Percentiles rank a stretch among this genome's conserved stretches.
These are phyloP conservation scores for Porphyrellus cyaneotinctus DNA, from an alignment of 768 basidiomycete genomes.

Conservation along the genomic window DNA sequence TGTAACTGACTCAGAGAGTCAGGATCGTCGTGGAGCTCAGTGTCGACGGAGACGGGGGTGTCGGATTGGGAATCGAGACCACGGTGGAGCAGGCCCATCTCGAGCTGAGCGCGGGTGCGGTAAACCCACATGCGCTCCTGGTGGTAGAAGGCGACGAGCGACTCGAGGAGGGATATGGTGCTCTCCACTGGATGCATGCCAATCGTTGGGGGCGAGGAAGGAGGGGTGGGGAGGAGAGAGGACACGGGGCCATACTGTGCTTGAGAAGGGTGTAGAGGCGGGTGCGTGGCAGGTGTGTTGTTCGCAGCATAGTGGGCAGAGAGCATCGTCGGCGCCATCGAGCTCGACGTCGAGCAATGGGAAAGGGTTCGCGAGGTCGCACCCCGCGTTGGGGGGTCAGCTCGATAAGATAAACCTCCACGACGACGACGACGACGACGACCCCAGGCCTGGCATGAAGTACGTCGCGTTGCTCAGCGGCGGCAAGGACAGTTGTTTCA, in stretches of 20 bases:
- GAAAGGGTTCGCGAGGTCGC: not conserved
- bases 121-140: slow-evolving; percentile 71
- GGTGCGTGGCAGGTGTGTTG: slow-evolving; percentile 16
- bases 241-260: slow-evolving; percentile 18
- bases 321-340: slow-evolving; percentile 56
- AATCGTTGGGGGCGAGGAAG: slow-evolving; percentile 30
- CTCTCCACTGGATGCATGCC: slow-evolving; percentile 38
- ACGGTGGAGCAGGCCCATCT: slow-evolving; percentile 38
- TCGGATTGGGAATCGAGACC: slow-evolving; percentile 7
- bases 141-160: slow-evolving; percentile 63
- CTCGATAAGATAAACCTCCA: slow-evolving; percentile 13
- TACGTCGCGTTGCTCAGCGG: slow-evolving; percentile 93
- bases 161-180: slow-evolving; percentile 58
- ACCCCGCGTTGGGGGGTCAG: slow-evolving; percentile 20
- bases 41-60: slow-evolving; percentile 2
- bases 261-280: too few relatives aligned
- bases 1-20: slow-evolving; percentile 17
- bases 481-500: slow-evolving; percentile 97
- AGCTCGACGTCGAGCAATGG: not conserved
- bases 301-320: slow-evolving; percentile 40
- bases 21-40: slow-evolving; percentile 20
- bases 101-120: slow-evolving; percentile 57
- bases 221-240: slow-evolving; percentile 33
- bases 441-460: slow-evolving; percentile 77
- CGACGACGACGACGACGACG: too few relatives aligned